Evolutionary conservation across 805 yeast species (phyloP).

Genomic region (Saccharomycopsis sp.): DNA sequence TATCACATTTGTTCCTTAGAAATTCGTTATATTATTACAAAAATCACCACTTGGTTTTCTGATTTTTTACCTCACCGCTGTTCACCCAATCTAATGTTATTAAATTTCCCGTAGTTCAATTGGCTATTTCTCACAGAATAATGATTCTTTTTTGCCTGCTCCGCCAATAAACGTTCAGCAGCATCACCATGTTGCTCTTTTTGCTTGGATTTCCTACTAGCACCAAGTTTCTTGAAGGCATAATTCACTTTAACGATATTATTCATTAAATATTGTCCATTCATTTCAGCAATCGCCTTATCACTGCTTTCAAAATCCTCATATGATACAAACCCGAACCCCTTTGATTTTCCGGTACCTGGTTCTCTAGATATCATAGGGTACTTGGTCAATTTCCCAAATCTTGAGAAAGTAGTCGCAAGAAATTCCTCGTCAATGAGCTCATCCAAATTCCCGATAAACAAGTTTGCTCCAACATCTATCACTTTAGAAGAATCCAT

Average conservation of each 20-base stretch:
- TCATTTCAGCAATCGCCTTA: conserved; percentile 58
- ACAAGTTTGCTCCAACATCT: conserved; percentile 60
- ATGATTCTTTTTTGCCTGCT: conserved; percentile 42
- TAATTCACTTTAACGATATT: conserved; percentile 53
- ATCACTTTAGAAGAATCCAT: conserved; percentile 10
- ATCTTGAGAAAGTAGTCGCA: conserved; percentile 50
- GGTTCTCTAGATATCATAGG: conserved; percentile 48
- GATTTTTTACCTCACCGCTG: too few relatives aligned
- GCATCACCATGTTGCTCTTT: conserved; percentile 70
- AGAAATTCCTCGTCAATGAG: conserved; percentile 53
- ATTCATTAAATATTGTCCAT: conserved; percentile 65
- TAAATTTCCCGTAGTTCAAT: conserved; percentile 22
- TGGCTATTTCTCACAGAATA: conserved; percentile 20
- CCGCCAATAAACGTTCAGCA: conserved; percentile 66
- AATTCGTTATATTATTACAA: too few relatives aligned
- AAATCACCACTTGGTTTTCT: too few relatives aligned
- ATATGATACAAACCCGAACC: conserved; percentile 62
- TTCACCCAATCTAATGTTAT: too few relatives aligned
- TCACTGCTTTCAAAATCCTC: conserved; percentile 65
- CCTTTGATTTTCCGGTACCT: conserved; percentile 41
- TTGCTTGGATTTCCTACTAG: conserved; percentile 29
- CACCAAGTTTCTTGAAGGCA: conserved; percentile 52
- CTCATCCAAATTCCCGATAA: conserved; percentile 56
- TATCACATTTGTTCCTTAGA: too few relatives aligned
- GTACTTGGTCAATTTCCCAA: conserved; percentile 53